phyloP scores from a whole-genome alignment of 768 basidiomycete genomes.

The Tricholoma saponaceum region DNA sequence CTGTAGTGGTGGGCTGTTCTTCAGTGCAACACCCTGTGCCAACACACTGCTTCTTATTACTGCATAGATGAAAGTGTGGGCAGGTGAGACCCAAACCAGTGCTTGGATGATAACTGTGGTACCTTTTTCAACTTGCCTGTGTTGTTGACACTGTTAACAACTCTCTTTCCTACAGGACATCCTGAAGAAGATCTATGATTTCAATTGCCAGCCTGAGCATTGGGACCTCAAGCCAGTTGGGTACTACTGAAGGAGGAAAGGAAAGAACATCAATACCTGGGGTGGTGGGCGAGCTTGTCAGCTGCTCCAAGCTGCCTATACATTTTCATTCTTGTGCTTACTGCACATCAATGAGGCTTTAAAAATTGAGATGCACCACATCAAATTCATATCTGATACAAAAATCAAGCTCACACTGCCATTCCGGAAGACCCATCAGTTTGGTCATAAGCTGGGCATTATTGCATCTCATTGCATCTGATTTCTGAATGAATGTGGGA shows the following conservation, averaged over 20 bases:
- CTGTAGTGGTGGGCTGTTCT: constrained; percentile 11
- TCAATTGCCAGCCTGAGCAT: background rate
- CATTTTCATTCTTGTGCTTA: constrained; percentile 27
- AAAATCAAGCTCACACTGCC: constrained; percentile 19
- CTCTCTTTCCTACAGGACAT: background rate
- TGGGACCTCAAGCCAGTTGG: background rate
- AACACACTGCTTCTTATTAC: constrained; percentile 19
- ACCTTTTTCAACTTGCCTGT: background rate
- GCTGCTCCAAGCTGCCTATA: constrained; percentile 26
- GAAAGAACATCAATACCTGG: constrained; percentile 7
- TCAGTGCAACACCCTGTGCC: constrained; percentile 10
- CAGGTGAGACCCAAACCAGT: background rate
- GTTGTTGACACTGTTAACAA: background rate
- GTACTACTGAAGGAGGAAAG: background rate
- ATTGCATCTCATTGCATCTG: too few species aligned
- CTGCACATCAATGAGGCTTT: constrained; percentile 28
- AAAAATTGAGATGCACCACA: constrained; percentile 24
- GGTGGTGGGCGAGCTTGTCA: constrained; percentile 14
- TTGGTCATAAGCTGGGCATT: constrained; percentile 25
- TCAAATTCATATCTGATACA: background rate
- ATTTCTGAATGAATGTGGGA: too few species aligned
- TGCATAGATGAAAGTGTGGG: constrained; percentile 1
- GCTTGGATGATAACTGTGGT: background rate
- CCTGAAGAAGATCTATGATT: background rate
- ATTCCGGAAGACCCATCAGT: constrained; percentile 25